Conservation (phyloP, 2,329 filamentous ascomycete species). For the Ophiosphaerella narmari region DNA sequence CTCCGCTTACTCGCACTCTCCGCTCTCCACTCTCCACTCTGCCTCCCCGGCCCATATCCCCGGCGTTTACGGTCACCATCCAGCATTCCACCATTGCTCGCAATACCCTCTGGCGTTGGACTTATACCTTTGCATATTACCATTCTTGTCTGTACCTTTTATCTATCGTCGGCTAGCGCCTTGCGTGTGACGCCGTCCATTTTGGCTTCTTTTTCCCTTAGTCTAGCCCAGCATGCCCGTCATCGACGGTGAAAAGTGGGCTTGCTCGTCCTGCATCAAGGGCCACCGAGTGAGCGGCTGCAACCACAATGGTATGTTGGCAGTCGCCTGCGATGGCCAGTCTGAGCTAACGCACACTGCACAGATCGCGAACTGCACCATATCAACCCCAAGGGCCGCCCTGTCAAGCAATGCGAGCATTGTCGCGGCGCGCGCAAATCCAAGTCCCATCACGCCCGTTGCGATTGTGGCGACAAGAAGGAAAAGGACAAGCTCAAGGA, state of each 20-base stretch:
- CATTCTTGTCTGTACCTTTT: constrained; percentile 23
- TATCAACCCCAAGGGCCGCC: constrained; percentile 96
- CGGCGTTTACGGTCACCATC: constrained; percentile 45
- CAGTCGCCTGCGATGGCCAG: constrained; percentile 26
- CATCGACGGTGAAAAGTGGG: constrained; percentile 89
- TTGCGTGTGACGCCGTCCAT: constrained; percentile 20
- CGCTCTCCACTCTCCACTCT: constrained; percentile 34
- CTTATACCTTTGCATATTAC: constrained; percentile 24
- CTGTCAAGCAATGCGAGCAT: constrained; percentile 96
- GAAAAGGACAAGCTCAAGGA: constrained; percentile 60
- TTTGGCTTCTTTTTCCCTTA: constrained; percentile 13
- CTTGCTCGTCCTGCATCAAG: constrained; percentile 96
- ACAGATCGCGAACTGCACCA: constrained; percentile 88
- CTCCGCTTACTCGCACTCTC: constrained; percentile 21
- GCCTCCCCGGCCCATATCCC: constrained; percentile 37
- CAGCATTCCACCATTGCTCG: constrained; percentile 36
- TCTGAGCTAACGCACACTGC: constrained; percentile 20
- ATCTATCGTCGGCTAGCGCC: constrained; percentile 10
- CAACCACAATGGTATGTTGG: constrained; percentile 79
- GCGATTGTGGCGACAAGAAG: constrained; percentile 93
- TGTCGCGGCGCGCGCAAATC: constrained; percentile 96
- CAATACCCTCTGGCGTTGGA: constrained; percentile 42
- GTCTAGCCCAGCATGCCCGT: constrained; percentile 42
- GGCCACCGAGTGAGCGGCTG: constrained; percentile 99
- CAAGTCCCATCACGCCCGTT: constrained; percentile 91